Evolutionary conservation across 306 rosid species (phyloP).

Genomic region (Luffa acutangula): DNA sequence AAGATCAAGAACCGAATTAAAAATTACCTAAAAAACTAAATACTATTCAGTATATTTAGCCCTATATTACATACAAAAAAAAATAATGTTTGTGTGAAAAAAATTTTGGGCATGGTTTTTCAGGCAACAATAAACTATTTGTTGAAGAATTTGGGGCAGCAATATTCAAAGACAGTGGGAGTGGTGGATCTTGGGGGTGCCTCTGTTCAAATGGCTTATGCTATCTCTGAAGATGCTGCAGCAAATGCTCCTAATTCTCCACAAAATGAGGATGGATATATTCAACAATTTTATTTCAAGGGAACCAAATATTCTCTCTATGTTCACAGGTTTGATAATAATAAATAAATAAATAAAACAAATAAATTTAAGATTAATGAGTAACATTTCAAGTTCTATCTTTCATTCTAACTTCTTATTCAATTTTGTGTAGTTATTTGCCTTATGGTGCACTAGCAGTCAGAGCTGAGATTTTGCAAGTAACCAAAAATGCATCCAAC

Average conservation of each 20-base stretch:
- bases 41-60: too few species aligned
- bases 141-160: constrained; percentile 66
- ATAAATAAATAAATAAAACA: too few species aligned
- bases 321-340: constrained; percentile 66
- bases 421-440: constrained; percentile 45
- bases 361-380: too few species aligned
- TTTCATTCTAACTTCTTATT: background rate
- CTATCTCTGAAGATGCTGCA: constrained; percentile 67
- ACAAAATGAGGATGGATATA: constrained; percentile 52
- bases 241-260: constrained; percentile 28
- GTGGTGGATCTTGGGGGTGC: constrained; percentile 98
- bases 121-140: constrained; percentile 83
- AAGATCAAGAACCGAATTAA: too few species aligned
- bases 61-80: too few species aligned
- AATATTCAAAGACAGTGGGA: constrained; percentile 66
- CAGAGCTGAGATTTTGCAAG: constrained; percentile 82
- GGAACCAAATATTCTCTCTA: constrained; percentile 67
- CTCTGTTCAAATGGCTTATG: constrained; percentile 96
- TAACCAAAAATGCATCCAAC: constrained; percentile 47
- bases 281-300: constrained; percentile 62
- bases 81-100: too few species aligned
- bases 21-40: too few species aligned
- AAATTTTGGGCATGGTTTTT: background rate
- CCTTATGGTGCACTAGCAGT: constrained; percentile 79
- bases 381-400: background rate